Percentiles rank a stretch among this genome's conserved stretches.
These are phyloP conservation scores for Penicillium griseofulvum DNA, from an alignment of 2,329 filamentous ascomycete genomes.

Conservation along the genomic window DNA sequence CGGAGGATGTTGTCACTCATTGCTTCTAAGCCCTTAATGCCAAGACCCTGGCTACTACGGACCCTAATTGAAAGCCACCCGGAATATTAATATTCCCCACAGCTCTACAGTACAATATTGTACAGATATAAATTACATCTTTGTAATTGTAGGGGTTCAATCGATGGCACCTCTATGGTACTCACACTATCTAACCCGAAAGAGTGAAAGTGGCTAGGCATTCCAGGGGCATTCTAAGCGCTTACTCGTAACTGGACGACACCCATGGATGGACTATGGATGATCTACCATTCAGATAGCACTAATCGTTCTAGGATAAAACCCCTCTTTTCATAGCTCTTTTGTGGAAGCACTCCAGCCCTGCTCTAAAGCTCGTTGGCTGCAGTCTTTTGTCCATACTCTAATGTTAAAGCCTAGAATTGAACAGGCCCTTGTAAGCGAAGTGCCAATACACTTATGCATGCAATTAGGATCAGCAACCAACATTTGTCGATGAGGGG, in stretches of 20 bases:
- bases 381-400: conserved; percentile 26
- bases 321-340: not conserved
- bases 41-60: not conserved
- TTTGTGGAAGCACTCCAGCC: not conserved
- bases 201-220: too few species aligned
- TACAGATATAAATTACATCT: too few species aligned
- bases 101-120: too few species aligned
- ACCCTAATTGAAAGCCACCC: not conserved
- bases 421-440: too few species aligned
- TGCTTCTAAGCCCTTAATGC: not conserved
- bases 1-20: not conserved
- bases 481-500: too few species aligned
- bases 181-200: too few species aligned
- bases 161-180: too few species aligned
- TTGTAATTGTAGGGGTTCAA: too few species aligned
- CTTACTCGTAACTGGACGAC: not conserved
- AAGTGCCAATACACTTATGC: too few species aligned
- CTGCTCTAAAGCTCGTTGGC: conserved; percentile 16
- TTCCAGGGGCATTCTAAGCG: not conserved
- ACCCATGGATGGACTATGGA: too few species aligned
- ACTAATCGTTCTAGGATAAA: not conserved
- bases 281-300: not conserved
- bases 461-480: too few species aligned
- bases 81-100: not conserved
- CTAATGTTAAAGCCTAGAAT: too few species aligned